phyloP scores from a whole-genome alignment of 352 stramenopile species.

The Phytophthora capsici region DNA sequence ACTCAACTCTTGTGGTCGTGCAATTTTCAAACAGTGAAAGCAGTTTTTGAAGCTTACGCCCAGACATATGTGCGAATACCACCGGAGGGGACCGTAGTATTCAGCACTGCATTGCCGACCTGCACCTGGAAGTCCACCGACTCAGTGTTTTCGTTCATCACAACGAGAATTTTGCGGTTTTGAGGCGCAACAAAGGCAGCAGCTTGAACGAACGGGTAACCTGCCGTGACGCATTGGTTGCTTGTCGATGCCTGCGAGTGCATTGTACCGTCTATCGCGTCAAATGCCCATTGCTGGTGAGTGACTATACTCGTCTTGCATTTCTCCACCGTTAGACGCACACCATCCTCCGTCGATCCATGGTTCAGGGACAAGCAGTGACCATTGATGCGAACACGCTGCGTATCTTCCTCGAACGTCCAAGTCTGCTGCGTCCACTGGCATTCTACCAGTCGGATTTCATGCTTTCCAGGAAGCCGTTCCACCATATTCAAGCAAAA shows the following conservation, averaged over 20 bases:
- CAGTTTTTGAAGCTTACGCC: conserved; percentile 18
- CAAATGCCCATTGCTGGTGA: conserved; percentile 67
- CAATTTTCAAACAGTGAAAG: too few relatives aligned
- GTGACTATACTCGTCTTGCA: conserved; percentile 38
- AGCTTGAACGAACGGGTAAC: conserved; percentile 74
- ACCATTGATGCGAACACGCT: conserved; percentile 53
- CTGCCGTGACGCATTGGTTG: conserved; percentile 68
- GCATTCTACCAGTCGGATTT: conserved; percentile 72
- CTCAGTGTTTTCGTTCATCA: conserved; percentile 85
- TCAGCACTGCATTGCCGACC: conserved; percentile 43
- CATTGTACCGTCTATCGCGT: conserved; percentile 46
- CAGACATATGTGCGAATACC: conserved; percentile 61
- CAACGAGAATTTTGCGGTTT: conserved; percentile 74
- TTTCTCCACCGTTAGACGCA: conserved; percentile 46
- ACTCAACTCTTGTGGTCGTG: conserved; percentile 1
- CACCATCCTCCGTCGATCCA: conserved; percentile 52
- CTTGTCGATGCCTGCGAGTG: conserved; percentile 35
- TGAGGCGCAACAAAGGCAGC: conserved; percentile 70
- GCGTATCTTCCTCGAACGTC: conserved; percentile 52
- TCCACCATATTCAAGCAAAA: conserved; percentile 62
- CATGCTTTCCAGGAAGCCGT: conserved; percentile 32
- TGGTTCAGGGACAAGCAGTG: conserved; percentile 68
- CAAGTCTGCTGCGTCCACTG: conserved; percentile 66
- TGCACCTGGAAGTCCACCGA: conserved; percentile 66
- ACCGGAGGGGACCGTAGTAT: conserved; percentile 34